These are phyloP conservation scores for Dissophora ornata DNA, from an alignment of 192 early-diverging fungal genomes.

Conservation along the genomic window DNA sequence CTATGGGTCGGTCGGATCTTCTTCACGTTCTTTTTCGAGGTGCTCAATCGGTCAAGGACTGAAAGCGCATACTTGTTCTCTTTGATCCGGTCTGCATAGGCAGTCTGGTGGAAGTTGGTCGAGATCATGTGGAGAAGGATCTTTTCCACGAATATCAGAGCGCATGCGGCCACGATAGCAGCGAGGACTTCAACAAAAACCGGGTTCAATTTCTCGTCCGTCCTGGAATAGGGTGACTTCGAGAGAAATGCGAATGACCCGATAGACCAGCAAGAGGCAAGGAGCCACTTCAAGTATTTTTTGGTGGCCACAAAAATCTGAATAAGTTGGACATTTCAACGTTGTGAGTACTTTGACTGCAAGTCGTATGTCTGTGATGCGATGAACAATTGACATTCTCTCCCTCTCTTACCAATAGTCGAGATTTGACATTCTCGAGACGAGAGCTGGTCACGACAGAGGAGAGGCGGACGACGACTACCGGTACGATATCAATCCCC, in stretches of 20 bases:
- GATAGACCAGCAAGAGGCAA: conserved; percentile 44
- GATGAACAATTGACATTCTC: too few species aligned
- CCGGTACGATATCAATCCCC: conserved; percentile 41
- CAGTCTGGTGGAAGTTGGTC: conserved; percentile 70
- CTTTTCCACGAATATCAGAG: conserved; percentile 61
- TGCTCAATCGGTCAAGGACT: conserved; percentile 65
- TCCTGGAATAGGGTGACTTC: conserved; percentile 7
- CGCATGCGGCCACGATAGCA: conserved; percentile 25
- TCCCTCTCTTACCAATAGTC: conserved; percentile 30
- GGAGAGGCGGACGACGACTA: conserved; percentile 27
- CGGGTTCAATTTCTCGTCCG: conserved; percentile 20
- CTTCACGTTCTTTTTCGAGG: conserved; percentile 53
- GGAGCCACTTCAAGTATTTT: conserved; percentile 35
- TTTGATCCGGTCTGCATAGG: conserved; percentile 71
- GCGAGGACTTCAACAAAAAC: conserved; percentile 42
- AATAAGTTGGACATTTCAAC: too few species aligned
- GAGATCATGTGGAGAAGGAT: conserved; percentile 70
- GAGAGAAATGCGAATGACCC: conserved; percentile 48
- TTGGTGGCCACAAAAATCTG: conserved; percentile 49
- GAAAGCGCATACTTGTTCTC: conserved; percentile 68
- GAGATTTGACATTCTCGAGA: conserved; percentile 33
- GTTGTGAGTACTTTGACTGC: background rate
- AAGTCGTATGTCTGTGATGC: too few species aligned
- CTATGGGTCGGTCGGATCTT: conserved; percentile 35
- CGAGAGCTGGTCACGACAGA: conserved; percentile 21